These are phyloP conservation scores for Hymenoscyphus scutula DNA, from an alignment of 2,329 filamentous ascomycete species.

Conservation along the genomic window DNA sequence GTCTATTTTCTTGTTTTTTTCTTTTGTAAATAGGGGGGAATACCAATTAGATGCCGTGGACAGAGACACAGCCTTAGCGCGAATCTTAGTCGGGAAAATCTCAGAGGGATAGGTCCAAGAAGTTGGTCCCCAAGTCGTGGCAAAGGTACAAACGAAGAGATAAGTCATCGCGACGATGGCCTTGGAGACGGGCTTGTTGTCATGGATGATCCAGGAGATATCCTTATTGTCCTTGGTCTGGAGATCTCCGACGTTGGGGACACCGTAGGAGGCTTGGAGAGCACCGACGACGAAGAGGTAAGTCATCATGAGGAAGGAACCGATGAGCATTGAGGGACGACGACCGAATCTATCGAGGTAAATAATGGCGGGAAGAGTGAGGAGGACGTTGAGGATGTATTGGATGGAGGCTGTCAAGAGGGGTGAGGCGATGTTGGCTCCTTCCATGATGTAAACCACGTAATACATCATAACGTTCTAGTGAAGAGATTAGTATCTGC, in stretches of 20 bases:
- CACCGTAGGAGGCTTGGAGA: conserved; percentile 59
- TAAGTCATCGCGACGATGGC: conserved; percentile 70
- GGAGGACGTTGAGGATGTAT: conserved; percentile 75
- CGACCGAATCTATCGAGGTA: conserved; percentile 76
- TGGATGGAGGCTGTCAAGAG: conserved; percentile 67
- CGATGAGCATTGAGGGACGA: conserved; percentile 62
- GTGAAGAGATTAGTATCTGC: neutral
- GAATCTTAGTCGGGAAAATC: conserved; percentile 66
- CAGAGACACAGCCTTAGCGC: conserved; percentile 71
- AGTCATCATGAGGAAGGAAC: conserved; percentile 60
- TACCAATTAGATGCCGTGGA: conserved; percentile 73
- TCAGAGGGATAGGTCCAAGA: conserved; percentile 61
- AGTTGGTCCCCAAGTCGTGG: conserved; percentile 54
- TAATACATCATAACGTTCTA: conserved; percentile 69
- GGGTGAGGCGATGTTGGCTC: conserved; percentile 52
- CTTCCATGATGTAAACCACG: conserved; percentile 70
- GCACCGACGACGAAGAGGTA: conserved; percentile 63
- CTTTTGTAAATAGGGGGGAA: too few species aligned
- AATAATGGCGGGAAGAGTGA: conserved; percentile 73
- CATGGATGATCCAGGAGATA: conserved; percentile 57
- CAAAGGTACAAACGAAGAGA: conserved; percentile 69
- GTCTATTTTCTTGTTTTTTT: neutral
- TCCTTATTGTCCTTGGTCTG: conserved; percentile 42
- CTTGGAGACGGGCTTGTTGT: conserved; percentile 53
- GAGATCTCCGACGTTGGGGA: conserved; percentile 43